Evolutionary conservation across 192 early-diverging fungal genomes (phyloP).

Genomic region (Rhizophagus clarus): DNA sequence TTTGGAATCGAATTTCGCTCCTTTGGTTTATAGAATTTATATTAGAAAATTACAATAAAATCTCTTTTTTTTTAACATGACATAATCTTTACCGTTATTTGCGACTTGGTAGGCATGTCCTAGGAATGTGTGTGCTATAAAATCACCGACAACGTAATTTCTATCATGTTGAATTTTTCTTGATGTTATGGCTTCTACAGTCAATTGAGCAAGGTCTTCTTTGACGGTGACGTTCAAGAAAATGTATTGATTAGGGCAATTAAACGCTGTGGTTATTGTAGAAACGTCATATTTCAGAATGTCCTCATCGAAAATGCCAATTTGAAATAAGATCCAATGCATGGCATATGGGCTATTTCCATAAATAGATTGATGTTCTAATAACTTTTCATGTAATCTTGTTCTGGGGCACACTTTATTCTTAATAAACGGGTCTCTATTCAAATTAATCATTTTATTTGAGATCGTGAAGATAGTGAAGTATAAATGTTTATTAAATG

Average conservation of each 20-base stretch:
- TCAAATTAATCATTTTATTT: not conserved
- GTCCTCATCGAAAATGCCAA: constrained; percentile 4
- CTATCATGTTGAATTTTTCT: not conserved
- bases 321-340: constrained; percentile 17
- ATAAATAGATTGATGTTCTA: not conserved
- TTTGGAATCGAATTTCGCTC: not conserved
- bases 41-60: no score
- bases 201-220: not conserved
- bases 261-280: constrained; percentile 8
- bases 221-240: constrained; percentile 11
- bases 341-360: not conserved
- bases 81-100: not conserved
- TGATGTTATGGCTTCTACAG: not conserved
- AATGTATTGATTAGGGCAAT: constrained; percentile 4
- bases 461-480: not conserved
- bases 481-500: not conserved
- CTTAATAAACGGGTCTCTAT: not conserved
- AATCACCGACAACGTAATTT: constrained; percentile 5
- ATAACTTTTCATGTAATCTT: not conserved
- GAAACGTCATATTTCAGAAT: constrained; percentile 11
- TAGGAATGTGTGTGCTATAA: constrained; percentile 3
- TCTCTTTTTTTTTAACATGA: no score
- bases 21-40: not conserved
- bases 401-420: constrained; percentile 12
- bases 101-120: not conserved